Evolutionary conservation across 345 rosid species (phyloP), one percentile per base, ranked within the genome.

Genomic region (thale cress (Arabidopsis thaliana)): DNA sequence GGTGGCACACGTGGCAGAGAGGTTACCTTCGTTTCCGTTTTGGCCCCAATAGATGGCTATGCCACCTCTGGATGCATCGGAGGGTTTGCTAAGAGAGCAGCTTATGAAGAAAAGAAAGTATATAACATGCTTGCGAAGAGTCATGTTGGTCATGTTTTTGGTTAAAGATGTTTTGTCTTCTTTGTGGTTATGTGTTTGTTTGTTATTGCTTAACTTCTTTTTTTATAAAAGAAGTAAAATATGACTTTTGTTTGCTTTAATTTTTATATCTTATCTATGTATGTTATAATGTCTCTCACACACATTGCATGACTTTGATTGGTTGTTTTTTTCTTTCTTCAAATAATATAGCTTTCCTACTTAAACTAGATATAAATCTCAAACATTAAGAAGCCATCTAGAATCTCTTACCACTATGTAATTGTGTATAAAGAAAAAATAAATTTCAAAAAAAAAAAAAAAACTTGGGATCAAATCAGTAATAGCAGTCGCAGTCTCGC

Each of bases 1-100:
- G 1, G 86, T 73, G 68, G 84, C 80, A 56, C 94, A 85, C 0
- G 91, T 81, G 53, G 64, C 58, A 12, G 82, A 24, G 22, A 85
- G 78, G 42, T 81, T 82, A 9, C 87, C 86, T 75, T 89, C 90
- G 46, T 80, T 81, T 40, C 87, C 86, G 45, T 78, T 83, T 71
- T 86, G 93, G 37, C 91, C 91, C 91, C 89, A 79, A 49, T 79
- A 79, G 58, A 79, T 79, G 82, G 79, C 73, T 57, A 79, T 74
- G 51, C 76, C 76, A n/a, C 79, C 69, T 64, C 65, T 28, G 1
- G 59, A 45, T 48, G 56, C 67, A 11, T 46, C 59, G 46, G 66
- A 71, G 16, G 71, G 67, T 70, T 71, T 77, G n/a, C 7, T 33
- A 57, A 5, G 12, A 58, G 32, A 57, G 25, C 55, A 60, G 48